phyloP scores from a whole-genome alignment of 2,329 filamentous ascomycete species.

The Trematosphaeria pertusa region DNA sequence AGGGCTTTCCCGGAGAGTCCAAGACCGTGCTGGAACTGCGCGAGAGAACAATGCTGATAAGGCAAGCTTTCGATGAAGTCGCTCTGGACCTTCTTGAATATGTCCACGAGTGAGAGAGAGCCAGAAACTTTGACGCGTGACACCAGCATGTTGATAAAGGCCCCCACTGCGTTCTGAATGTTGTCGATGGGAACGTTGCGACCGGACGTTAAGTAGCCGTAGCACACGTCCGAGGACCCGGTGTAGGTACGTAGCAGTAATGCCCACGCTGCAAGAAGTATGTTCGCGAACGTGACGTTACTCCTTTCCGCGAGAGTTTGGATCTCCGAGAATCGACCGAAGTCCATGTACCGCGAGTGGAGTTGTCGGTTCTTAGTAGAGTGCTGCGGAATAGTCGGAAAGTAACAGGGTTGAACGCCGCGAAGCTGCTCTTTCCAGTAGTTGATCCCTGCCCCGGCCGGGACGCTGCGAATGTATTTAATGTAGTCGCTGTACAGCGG shows the following conservation, averaged over 20 bases:
- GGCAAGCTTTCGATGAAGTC: constrained; percentile 42
- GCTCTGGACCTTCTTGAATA: constrained; percentile 36
- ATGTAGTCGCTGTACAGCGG: constrained; percentile 47
- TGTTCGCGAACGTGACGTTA: constrained; percentile 40
- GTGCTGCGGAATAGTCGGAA: constrained; percentile 33
- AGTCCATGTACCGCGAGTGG: constrained; percentile 37
- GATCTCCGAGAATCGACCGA: constrained; percentile 37
- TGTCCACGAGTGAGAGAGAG: constrained; percentile 22
- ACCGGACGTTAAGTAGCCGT: constrained; percentile 47
- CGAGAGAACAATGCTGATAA: constrained; percentile 45
- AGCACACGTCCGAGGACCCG: constrained; percentile 41
- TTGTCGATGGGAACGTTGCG: constrained; percentile 54
- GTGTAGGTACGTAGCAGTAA: constrained; percentile 40
- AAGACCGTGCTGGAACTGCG: constrained; percentile 57
- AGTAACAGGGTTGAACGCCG: constrained; percentile 41
- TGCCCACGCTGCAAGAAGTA: constrained; percentile 42
- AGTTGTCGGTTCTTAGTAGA: constrained; percentile 32
- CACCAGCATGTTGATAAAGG: constrained; percentile 53
- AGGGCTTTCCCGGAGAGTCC: constrained; percentile 45
- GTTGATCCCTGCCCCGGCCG: constrained; percentile 26
- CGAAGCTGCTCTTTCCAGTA: constrained; percentile 43
- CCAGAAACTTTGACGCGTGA: constrained; percentile 27
- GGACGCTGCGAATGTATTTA: constrained; percentile 34
- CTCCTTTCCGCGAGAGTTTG: constrained; percentile 33
- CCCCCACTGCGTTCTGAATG: constrained; percentile 56